Percentiles rank a stretch among this genome's conserved stretches.
These are phyloP conservation scores for Yueomyces sp. DNA, from an alignment of 1,139 yeast species.

Conservation along the genomic window DNA sequence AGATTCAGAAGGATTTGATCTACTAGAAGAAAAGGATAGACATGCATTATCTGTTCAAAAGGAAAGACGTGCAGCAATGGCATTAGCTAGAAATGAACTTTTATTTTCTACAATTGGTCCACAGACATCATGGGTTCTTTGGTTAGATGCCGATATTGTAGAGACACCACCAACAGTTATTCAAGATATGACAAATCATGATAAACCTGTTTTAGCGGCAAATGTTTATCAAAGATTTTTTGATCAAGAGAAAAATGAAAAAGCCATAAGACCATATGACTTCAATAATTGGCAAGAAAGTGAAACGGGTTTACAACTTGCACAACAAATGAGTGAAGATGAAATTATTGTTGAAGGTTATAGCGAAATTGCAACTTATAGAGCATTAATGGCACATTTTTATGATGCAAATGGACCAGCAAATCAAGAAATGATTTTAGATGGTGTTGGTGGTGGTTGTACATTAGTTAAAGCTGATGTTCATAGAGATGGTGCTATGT, in stretches of 20 bases:
- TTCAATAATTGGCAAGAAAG: conserved; percentile 95
- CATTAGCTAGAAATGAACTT: conserved; percentile 83
- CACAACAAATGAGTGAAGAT: conserved; percentile 61
- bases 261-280: conserved; percentile 78
- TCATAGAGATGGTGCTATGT: conserved; percentile 98
- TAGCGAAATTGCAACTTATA: conserved; percentile 80
- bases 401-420: conserved; percentile 53
- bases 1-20: conserved; percentile 63
- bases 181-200: conserved; percentile 78
- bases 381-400: conserved; percentile 90
- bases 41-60: conserved; percentile 72
- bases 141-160: conserved; percentile 90
- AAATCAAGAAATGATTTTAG: conserved; percentile 62
- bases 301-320: conserved; percentile 69
- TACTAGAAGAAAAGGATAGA: conserved; percentile 69
- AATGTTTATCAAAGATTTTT: conserved; percentile 79
- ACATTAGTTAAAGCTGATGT: conserved; percentile 92
- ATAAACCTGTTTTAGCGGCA: conserved; percentile 80
- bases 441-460: conserved; percentile 98
- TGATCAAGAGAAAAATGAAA: conserved; percentile 43
- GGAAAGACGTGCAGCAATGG: conserved; percentile 82
- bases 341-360: conserved; percentile 92
- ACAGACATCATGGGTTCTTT: conserved; percentile 83
- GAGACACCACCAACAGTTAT: conserved; percentile 75
- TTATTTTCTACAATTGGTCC: conserved; percentile 85